phyloP scores from a whole-genome alignment of 2,329 filamentous ascomycete genomes.

The Apiospora rasikravindrae region DNA sequence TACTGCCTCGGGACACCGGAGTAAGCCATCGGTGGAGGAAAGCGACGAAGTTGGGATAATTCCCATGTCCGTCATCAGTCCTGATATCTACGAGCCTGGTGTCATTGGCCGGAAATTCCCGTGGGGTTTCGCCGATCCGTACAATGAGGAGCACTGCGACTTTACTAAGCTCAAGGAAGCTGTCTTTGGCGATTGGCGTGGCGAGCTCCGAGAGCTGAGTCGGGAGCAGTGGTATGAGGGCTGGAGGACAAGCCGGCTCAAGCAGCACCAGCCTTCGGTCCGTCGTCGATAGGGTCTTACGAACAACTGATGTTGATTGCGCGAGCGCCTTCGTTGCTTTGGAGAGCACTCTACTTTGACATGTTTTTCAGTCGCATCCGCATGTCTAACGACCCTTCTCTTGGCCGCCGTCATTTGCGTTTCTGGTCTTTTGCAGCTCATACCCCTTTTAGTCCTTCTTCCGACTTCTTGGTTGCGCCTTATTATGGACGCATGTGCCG shows the following conservation, averaged over 20 bases:
- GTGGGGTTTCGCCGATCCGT: slow-evolving; percentile 96
- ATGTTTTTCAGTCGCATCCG: neutral
- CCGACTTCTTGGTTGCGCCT: slow-evolving; percentile 26
- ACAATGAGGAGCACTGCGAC: slow-evolving; percentile 90
- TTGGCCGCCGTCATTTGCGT: slow-evolving; percentile 26
- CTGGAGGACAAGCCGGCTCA: slow-evolving; percentile 80
- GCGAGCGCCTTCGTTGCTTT: neutral
- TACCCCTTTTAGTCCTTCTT: slow-evolving; percentile 30
- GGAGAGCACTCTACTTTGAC: neutral
- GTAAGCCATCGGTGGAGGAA: slow-evolving; percentile 50
- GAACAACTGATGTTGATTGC: slow-evolving; percentile 1
- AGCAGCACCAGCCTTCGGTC: slow-evolving; percentile 51
- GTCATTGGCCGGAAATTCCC: slow-evolving; percentile 87
- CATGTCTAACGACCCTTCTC: slow-evolving; percentile 32
- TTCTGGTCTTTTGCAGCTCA: slow-evolving; percentile 28
- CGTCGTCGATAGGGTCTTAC: slow-evolving; percentile 41
- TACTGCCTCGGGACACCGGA: slow-evolving; percentile 49
- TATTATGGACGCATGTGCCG: neutral
- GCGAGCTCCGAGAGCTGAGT: slow-evolving; percentile 87
- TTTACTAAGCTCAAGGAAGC: slow-evolving; percentile 89
- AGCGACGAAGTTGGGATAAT: slow-evolving; percentile 66
- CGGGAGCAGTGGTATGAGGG: slow-evolving; percentile 94
- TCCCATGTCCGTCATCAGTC: slow-evolving; percentile 91
- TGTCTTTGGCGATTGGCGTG: slow-evolving; percentile 92
- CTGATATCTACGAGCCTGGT: slow-evolving; percentile 84